These are phyloP conservation scores for Eryngium alpinum DNA, from an alignment of 140 eudicot species.

Conservation along the genomic window DNA sequence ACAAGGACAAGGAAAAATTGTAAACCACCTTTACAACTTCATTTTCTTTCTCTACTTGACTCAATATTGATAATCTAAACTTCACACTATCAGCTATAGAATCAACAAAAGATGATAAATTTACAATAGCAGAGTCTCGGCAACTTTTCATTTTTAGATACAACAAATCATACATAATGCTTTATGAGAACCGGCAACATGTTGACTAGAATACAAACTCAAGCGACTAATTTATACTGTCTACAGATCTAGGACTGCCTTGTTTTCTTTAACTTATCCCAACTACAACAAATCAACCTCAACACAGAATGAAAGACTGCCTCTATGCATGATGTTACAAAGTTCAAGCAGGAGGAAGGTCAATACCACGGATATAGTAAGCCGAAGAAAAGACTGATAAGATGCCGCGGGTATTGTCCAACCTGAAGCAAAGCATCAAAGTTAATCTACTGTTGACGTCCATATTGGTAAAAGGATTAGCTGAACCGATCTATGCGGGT, in stretches of 20 bases:
- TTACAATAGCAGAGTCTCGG: too few relatives aligned
- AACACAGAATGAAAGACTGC: constrained; percentile 45
- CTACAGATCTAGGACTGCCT: constrained; percentile 14
- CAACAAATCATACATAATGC: too few relatives aligned
- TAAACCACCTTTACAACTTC: too few relatives aligned
- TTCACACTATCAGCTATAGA: too few relatives aligned
- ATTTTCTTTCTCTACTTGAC: too few relatives aligned
- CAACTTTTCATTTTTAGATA: too few relatives aligned
- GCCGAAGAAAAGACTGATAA: constrained; percentile 82
- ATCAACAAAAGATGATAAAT: too few relatives aligned
- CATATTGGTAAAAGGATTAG: not conserved
- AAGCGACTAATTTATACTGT: not conserved
- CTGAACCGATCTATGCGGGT: not conserved
- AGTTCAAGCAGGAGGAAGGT: constrained; percentile 98
- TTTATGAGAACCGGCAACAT: too few relatives aligned
- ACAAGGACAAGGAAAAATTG: too few relatives aligned
- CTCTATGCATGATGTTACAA: constrained; percentile 57
- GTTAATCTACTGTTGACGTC: not conserved
- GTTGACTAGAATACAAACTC: too few relatives aligned
- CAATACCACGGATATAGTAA: constrained; percentile 97
- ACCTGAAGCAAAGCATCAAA: constrained; percentile 38
- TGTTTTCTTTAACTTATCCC: constrained; percentile 39
- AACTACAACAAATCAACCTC: constrained; percentile 38
- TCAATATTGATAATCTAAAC: too few relatives aligned
- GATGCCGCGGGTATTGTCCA: constrained; percentile 80